phyloP scores from a whole-genome alignment of 1,284 basidiomycete genomes.

The Papiliotrema terrestris region DNA sequence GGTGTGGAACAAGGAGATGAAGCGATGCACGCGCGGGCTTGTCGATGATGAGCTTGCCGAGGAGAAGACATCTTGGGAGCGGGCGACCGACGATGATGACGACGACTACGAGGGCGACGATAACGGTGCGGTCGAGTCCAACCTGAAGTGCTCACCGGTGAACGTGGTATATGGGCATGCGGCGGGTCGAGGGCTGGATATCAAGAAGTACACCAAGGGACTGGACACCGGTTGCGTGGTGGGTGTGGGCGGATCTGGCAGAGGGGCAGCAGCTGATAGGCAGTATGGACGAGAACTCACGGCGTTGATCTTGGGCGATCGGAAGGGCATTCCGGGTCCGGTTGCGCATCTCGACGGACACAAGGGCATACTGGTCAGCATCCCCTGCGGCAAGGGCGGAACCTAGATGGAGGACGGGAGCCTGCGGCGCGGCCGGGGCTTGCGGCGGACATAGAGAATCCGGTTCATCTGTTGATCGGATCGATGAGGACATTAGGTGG shows the following conservation, averaged over 20 bases:
- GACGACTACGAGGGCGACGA: neutral
- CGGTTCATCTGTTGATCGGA: too few species aligned
- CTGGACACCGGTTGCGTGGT: slow-evolving; percentile 75
- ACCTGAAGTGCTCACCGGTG: slow-evolving; percentile 61
- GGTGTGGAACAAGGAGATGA: slow-evolving; percentile 69
- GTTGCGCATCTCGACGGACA: slow-evolving; percentile 30
- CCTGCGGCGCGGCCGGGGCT: too few species aligned
- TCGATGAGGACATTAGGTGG: too few species aligned
- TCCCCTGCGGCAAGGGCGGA: slow-evolving; percentile 31
- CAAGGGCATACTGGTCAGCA: slow-evolving; percentile 31
- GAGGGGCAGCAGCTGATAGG: neutral
- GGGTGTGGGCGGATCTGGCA: slow-evolving; percentile 12
- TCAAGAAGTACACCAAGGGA: slow-evolving; percentile 73
- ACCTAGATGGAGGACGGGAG: neutral
- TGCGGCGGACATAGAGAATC: too few species aligned
- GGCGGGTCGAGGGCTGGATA: slow-evolving; percentile 65
- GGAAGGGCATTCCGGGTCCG: slow-evolving; percentile 20
- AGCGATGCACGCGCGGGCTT: slow-evolving; percentile 51
- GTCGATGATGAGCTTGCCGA: neutral
- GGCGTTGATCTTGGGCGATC: slow-evolving; percentile 41
- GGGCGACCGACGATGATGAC: slow-evolving; percentile 1
- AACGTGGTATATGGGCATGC: slow-evolving; percentile 81
- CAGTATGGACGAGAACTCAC: slow-evolving; percentile 43
- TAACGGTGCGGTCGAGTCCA: slow-evolving; percentile 9
- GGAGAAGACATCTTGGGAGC: neutral